These are phyloP conservation scores for Paraglomus occultum DNA, from an alignment of 192 early-diverging fungal genomes.

Conservation along the genomic window DNA sequence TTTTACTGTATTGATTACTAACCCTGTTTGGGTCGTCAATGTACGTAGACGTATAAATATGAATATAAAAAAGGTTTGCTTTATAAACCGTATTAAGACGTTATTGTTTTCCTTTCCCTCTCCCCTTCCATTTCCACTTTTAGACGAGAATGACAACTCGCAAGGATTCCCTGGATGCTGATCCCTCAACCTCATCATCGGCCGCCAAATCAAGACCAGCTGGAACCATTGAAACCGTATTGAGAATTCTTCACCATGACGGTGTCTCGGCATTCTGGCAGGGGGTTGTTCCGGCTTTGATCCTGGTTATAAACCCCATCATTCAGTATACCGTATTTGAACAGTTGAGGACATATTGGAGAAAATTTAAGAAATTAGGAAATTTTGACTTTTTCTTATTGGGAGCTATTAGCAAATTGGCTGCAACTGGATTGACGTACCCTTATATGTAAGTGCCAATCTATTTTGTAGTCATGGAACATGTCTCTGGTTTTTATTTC, in stretches of 20 bases:
- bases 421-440: slow-evolving; percentile 93
- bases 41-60: slow-evolving; percentile 41
- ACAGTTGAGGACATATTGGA: slow-evolving; percentile 72
- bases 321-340: slow-evolving; percentile 99
- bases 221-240: slow-evolving; percentile 51
- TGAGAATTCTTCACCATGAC: slow-evolving; percentile 84
- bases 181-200: slow-evolving; percentile 41
- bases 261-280: slow-evolving; percentile 87
- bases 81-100: background rate
- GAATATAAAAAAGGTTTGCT: slow-evolving; percentile 5
- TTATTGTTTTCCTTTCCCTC: background rate
- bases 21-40: slow-evolving; percentile 99
- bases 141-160: slow-evolving; percentile 86
- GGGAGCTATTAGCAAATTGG: slow-evolving; percentile 93
- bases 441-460: slow-evolving; percentile 82
- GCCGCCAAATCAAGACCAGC: slow-evolving; percentile 34
- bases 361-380: slow-evolving; percentile 58
- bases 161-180: slow-evolving; percentile 59
- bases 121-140: background rate
- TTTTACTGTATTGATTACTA: slow-evolving; percentile 83
- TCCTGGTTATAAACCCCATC: slow-evolving; percentile 98
- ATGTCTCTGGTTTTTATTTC: slow-evolving; percentile 1
- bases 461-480: background rate
- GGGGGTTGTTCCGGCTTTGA: slow-evolving; percentile 91
- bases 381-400: slow-evolving; percentile 94